Percentiles rank a stretch among this genome's conserved stretches.
Conservation (phyloP, 2,329 filamentous ascomycete species). For the Ceratocystis eucalypticola region DNA sequence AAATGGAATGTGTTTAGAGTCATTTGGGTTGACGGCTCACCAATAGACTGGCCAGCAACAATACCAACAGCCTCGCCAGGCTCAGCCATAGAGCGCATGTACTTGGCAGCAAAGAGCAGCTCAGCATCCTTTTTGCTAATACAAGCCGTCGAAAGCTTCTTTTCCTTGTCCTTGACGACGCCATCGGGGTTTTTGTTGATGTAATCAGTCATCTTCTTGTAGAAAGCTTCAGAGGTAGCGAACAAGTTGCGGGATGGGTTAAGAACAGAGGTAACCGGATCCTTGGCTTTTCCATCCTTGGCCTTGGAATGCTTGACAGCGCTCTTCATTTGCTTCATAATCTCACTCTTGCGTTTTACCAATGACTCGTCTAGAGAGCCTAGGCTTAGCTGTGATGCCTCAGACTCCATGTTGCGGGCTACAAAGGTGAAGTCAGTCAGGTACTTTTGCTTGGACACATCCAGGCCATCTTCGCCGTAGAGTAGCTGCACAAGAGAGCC, state of each 20-base stretch:
- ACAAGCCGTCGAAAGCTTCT: slow-evolving; percentile 25
- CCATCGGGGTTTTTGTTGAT: slow-evolving; percentile 60
- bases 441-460: slow-evolving; percentile 89
- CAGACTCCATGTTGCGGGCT: slow-evolving; percentile 68
- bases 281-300: slow-evolving; percentile 44
- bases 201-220: slow-evolving; percentile 58
- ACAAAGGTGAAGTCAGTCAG: slow-evolving; percentile 82
- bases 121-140: slow-evolving; percentile 62
- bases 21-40: slow-evolving; percentile 98
- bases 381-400: slow-evolving; percentile 64
- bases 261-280: slow-evolving; percentile 61
- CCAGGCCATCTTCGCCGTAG: slow-evolving; percentile 90
- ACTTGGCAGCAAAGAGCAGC: slow-evolving; percentile 78
- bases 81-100: slow-evolving; percentile 80
- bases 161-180: slow-evolving; percentile 33
- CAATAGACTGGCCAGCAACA: slow-evolving; percentile 89
- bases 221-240: slow-evolving; percentile 81
- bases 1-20: slow-evolving; percentile 99
- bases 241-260: slow-evolving; percentile 68
- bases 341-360: slow-evolving; percentile 42
- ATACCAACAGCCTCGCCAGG: slow-evolving; percentile 95
- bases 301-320: slow-evolving; percentile 58
- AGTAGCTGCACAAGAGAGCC: slow-evolving; percentile 88
- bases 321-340: slow-evolving; percentile 68
- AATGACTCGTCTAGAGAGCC: slow-evolving; percentile 36